These are phyloP conservation scores for Aureobasidium sp. DNA, from an alignment of 2,329 filamentous ascomycete genomes.

Conservation along the genomic window DNA sequence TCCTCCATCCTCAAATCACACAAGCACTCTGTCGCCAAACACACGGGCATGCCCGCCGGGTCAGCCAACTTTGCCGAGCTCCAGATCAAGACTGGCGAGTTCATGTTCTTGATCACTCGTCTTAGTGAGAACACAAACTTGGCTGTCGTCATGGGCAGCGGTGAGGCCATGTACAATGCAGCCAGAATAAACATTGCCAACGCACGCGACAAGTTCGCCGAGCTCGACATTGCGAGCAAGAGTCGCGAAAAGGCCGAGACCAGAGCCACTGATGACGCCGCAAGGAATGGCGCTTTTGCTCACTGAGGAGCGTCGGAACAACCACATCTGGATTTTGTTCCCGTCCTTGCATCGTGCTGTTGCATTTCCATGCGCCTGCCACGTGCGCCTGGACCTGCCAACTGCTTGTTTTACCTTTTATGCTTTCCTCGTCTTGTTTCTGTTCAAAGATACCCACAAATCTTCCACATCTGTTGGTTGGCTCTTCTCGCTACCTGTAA, in stretches of 20 bases:
- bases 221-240: conserved; percentile 42
- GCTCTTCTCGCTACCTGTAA: conserved; percentile 10
- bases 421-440: neutral
- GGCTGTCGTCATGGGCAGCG: conserved; percentile 82
- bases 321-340: neutral
- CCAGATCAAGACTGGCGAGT: conserved; percentile 71
- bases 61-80: conserved; percentile 75
- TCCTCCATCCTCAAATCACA: conserved; percentile 98
- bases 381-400: neutral
- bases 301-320: neutral
- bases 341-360: neutral
- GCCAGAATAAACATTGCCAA: conserved; percentile 86
- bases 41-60: conserved; percentile 72
- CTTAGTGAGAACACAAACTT: conserved; percentile 98
- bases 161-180: conserved; percentile 84
- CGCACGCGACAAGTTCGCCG: conserved; percentile 73
- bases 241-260: conserved; percentile 7
- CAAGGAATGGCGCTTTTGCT: neutral
- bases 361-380: neutral
- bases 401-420: neutral
- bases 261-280: neutral
- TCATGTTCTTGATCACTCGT: conserved; percentile 90
- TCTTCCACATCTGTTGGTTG: neutral
- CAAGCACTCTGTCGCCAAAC: conserved; percentile 72
- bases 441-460: conserved; percentile 13